These are phyloP conservation scores for Trichoderma afroharzianum DNA, from an alignment of 2,329 filamentous ascomycete genomes.

Conservation along the genomic window DNA sequence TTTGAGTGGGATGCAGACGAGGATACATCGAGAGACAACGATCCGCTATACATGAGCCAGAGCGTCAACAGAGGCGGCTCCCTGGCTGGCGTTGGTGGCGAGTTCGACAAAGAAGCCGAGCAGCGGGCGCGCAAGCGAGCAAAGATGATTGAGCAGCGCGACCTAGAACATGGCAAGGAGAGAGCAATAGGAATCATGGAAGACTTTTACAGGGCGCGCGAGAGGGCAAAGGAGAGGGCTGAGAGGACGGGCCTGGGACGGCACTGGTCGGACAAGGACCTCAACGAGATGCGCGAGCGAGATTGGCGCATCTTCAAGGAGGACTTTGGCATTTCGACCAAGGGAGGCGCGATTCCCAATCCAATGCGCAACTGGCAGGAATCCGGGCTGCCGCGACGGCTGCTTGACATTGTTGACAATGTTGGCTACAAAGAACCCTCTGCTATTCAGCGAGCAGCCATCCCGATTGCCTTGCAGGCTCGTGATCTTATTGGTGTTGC, in stretches of 20 bases:
- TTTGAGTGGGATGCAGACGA: conserved; percentile 97
- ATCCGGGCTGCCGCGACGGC: conserved; percentile 69
- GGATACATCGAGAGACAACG: conserved; percentile 68
- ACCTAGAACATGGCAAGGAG: conserved; percentile 69
- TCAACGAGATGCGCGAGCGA: conserved; percentile 92
- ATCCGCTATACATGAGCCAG: conserved; percentile 63
- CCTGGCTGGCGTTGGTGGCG: conserved; percentile 48
- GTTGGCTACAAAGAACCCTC: conserved; percentile 92
- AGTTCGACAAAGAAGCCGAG: conserved; percentile 53
- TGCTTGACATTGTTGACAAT: conserved; percentile 76
- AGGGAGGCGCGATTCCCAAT: conserved; percentile 86
- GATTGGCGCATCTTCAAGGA: conserved; percentile 99
- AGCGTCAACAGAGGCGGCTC: conserved; percentile 31
- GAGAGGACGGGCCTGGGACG: conserved; percentile 75
- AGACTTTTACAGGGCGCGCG: conserved; percentile 64
- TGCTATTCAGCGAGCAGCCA: conserved; percentile 88
- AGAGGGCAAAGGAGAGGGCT: conserved; percentile 67
- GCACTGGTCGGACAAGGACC: conserved; percentile 91
- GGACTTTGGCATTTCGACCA: conserved; percentile 94
- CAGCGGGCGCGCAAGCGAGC: conserved; percentile 56
- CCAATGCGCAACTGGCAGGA: conserved; percentile 95
- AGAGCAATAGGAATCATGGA: conserved; percentile 79
- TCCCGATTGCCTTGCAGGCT: conserved; percentile 88
- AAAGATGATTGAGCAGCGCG: conserved; percentile 67
- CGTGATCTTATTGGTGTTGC: conserved; percentile 97